These are phyloP conservation scores for Epichloe baconii DNA, from an alignment of 2,329 filamentous ascomycete species.

Conservation along the genomic window DNA sequence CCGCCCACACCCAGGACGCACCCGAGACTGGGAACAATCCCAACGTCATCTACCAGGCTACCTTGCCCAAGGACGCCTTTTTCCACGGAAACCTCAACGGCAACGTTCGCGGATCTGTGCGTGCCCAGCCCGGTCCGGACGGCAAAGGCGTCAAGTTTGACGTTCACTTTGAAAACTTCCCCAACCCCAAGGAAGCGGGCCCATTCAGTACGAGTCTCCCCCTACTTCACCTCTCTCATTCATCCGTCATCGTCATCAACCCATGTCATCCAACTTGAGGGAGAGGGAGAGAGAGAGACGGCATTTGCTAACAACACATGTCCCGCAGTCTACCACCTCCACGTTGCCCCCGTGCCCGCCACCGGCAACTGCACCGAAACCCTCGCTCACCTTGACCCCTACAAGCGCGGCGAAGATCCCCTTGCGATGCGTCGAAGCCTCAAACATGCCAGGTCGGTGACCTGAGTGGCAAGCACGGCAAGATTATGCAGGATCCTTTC, in stretches of 20 bases:
- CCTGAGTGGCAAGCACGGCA: constrained; percentile 60
- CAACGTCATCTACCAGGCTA: constrained; percentile 38
- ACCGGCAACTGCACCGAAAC: constrained; percentile 61
- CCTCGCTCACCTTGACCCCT: constrained; percentile 59
- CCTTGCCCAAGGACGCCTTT: constrained; percentile 39
- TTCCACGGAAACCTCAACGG: constrained; percentile 34
- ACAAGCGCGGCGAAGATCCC: constrained; percentile 46
- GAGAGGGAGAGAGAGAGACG: not conserved
- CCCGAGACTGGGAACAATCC: constrained; percentile 43
- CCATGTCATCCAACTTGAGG: too few relatives aligned
- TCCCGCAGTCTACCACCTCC: constrained; percentile 55
- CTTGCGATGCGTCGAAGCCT: constrained; percentile 44
- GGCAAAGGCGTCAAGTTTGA: constrained; percentile 43
- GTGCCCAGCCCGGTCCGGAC: constrained; percentile 29
- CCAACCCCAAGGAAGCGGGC: constrained; percentile 40
- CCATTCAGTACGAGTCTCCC: constrained; percentile 42
- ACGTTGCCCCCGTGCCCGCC: constrained; percentile 47
- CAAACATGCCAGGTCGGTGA: constrained; percentile 65
- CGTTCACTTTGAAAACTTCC: constrained; percentile 45
- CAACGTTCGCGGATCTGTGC: constrained; percentile 37
- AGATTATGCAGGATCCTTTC: constrained; percentile 39
- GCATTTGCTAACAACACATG: not conserved
- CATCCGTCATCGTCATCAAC: too few relatives aligned
- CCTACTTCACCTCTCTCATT: not conserved
- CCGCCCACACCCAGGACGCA: constrained; percentile 30